A percentile compares a stretch with the other conserved stretches of the same genome.
Evolutionary conservation across 345 rosid genomes (phyloP).

Genomic region (Salix viminalis): DNA sequence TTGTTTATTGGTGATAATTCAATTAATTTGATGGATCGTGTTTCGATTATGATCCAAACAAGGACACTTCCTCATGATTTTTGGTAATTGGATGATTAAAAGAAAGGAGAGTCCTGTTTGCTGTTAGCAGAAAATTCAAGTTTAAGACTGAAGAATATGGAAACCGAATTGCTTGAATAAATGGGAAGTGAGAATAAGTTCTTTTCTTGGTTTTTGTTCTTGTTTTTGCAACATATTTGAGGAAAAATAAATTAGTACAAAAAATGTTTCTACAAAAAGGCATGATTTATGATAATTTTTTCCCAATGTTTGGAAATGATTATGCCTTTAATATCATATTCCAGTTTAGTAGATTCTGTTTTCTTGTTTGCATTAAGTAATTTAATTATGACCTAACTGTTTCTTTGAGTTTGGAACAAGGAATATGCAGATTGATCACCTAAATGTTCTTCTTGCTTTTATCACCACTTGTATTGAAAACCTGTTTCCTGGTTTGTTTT

Average conservation of each 20-base stretch:
- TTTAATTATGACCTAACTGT: not conserved
- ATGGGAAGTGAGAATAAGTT: not conserved
- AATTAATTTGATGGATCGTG: not conserved
- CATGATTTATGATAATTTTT: not conserved
- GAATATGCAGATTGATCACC: slow-evolving; percentile 6
- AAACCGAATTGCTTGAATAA: not conserved
- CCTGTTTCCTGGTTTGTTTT: not conserved
- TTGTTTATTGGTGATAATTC: not conserved
- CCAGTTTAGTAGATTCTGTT: not conserved
- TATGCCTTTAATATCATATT: not conserved
- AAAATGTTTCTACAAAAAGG: not conserved
- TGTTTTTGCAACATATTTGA: not conserved
- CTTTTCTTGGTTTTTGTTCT: not conserved
- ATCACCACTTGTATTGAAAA: not conserved
- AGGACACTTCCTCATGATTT: not conserved
- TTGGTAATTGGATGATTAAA: not conserved
- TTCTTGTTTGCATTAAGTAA: not conserved
- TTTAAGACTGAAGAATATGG: not conserved
- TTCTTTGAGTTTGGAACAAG: slow-evolving; percentile 6
- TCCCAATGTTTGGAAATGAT: not conserved
- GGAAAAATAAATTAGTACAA: not conserved
- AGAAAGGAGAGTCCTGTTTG: not conserved
- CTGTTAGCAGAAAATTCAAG: not conserved
- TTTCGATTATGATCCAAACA: not conserved
- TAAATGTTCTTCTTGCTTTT: not conserved